Base-by-base conservation (phyloP, 495 filamentous ascomycete genomes). In the Talaromyces adpressus region DNA sequence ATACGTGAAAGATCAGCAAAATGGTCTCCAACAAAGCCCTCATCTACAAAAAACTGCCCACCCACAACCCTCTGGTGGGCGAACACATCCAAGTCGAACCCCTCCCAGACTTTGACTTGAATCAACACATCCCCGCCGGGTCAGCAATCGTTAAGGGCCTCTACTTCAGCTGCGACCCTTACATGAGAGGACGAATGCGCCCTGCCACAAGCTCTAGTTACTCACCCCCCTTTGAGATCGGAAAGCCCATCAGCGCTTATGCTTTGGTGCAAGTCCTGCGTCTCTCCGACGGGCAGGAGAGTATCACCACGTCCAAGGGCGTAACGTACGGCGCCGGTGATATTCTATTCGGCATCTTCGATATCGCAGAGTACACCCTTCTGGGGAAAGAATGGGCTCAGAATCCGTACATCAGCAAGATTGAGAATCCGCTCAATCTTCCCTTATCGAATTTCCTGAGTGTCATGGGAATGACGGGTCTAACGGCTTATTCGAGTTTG, bases 131-230 rank as follows among this genome's bases (percentile, higher is more conserved):
- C 25, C 90, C 91, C 6, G 65, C 80, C 30, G 87, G 89, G 65
- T 91, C 92, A 41, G 70, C 95, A 22, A 84, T 86, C 47, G 71
- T 88, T 59, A 85, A 89, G 72, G 88, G 89, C 64, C 83, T 89
- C 70, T 91, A 88, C 71, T 81, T 87, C 73, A 95, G 91, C 63
- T 90, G 88, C 73, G 93, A 97, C 77, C 93, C 93, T 7, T 96
- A 96, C 79, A 87, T 89, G 77, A 89, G 93, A 34, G 90, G 91
- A 60, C 82, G 84, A 58, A 84, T 85, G 83, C 78, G 80, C 34
- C 34, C 65, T 36, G 65, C 77, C 4, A 71, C 77, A 27, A 64
- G 70, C 66, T 84, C 87, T 69, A 90, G 87, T 6, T 93, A 92
- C 76, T 65, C 77, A 8, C 77, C 86, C 1, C 70, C 87, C n/a